Conservation (phyloP, 192 early-diverging fungal genomes). For the Coemansia sp. region DNA sequence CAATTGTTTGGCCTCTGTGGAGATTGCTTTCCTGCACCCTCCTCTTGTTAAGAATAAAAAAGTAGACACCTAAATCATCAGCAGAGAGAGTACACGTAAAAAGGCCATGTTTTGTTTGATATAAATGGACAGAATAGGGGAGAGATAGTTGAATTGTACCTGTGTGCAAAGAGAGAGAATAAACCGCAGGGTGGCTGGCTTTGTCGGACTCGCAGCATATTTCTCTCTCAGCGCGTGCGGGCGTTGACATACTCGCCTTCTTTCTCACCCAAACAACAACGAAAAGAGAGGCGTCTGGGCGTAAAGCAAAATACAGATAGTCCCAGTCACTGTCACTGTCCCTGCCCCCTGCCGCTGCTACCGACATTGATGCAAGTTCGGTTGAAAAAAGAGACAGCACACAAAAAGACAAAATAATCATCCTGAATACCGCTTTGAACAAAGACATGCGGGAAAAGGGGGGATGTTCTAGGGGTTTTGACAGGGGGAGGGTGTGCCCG, state of each 20-base stretch:
- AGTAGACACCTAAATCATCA: no score
- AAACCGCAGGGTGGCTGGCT: constrained; percentile 11
- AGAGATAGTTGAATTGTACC: background rate
- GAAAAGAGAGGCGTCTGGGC: background rate
- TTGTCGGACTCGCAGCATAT: background rate
- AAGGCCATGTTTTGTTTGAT: background rate
- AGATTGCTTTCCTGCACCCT: background rate
- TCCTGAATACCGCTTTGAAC: constrained; percentile 5
- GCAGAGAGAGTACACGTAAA: background rate
- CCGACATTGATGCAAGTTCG: constrained; percentile 7
- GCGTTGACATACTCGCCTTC: background rate
- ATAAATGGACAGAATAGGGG: background rate
- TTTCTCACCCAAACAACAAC: background rate
- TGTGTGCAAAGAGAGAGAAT: background rate
- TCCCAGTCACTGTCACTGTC: background rate
- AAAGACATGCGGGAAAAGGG: background rate
- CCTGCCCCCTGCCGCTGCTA: background rate
- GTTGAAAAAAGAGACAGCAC: constrained; percentile 1
- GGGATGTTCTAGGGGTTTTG: background rate
- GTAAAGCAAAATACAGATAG: background rate
- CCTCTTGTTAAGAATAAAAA: no score
- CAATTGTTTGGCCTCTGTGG: background rate
- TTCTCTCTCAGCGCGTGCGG: background rate
- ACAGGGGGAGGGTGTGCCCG: background rate
- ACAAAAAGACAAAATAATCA: background rate